Evolutionary conservation across 805 yeast species (phyloP).

Genomic region (Suhomyces xylopsoci): DNA sequence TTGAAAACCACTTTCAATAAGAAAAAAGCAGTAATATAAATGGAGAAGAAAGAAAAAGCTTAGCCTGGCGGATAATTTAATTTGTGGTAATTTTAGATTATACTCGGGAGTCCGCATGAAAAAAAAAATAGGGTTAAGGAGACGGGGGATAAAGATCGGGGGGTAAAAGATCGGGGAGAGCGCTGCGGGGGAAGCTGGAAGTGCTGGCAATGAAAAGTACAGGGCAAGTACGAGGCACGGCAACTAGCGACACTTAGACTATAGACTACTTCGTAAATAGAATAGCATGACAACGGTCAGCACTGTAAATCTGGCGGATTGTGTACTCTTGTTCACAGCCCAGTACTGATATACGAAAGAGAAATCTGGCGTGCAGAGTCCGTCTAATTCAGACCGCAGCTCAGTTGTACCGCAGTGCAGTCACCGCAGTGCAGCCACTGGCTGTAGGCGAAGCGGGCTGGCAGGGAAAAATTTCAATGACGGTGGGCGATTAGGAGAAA

Average conservation of each 20-base stretch:
- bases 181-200: background rate
- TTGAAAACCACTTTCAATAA: background rate
- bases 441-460: background rate
- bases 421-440: too few species aligned
- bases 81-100: background rate
- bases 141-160: background rate
- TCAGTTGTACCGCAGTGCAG: background rate
- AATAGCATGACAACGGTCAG: background rate
- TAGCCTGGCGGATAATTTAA: background rate
- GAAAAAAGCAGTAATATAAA: background rate
- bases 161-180: background rate
- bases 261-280: background rate
- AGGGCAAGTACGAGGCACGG: background rate
- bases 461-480: background rate
- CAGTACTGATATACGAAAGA: background rate
- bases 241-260: background rate
- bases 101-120: background rate
- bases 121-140: background rate
- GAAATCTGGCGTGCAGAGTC: background rate
- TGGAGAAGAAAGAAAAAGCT: background rate
- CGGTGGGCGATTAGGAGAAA: background rate
- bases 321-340: background rate
- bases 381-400: background rate
- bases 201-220: too few species aligned
- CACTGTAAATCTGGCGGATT: background rate